Conservation (phyloP, 345 rosid genomes). For the Durio zibethinus region DNA sequence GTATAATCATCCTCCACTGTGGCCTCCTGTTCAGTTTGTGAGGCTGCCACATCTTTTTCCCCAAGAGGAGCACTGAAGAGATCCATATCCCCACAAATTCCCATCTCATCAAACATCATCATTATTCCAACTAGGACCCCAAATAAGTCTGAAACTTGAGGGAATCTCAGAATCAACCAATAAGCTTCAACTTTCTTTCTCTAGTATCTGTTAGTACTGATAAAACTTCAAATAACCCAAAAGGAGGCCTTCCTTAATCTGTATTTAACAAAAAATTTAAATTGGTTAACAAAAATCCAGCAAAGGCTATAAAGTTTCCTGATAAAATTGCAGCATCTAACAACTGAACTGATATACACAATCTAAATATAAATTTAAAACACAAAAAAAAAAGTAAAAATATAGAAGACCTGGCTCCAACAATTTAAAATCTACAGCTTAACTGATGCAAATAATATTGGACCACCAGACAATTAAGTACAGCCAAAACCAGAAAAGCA, state of each 20-base stretch:
- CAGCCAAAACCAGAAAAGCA: neutral
- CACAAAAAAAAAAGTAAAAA: neutral
- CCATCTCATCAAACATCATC: constrained; percentile 80
- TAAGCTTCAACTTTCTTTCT: neutral
- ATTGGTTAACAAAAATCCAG: neutral
- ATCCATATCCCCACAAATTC: constrained; percentile 73
- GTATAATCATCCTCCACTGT: constrained; percentile 47
- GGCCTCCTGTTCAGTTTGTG: constrained; percentile 54
- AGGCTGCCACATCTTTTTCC: constrained; percentile 37
- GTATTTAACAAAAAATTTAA: neutral
- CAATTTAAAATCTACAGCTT: neutral
- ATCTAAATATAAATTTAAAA: neutral
- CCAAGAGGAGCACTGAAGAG: constrained; percentile 49
- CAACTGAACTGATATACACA: neutral
- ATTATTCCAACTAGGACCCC: constrained; percentile 10
- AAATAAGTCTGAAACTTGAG: neutral
- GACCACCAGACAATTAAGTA: neutral
- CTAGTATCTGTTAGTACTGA: neutral
- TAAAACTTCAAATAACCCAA: constrained; percentile 1
- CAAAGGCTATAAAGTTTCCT: neutral
- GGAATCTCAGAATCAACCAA: neutral
- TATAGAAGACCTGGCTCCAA: neutral
- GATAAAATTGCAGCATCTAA: neutral
- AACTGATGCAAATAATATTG: neutral
- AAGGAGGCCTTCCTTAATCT: neutral